phyloP scores from a whole-genome alignment of 495 filamentous ascomycete species.

The Xylaria flabelliformis region DNA sequence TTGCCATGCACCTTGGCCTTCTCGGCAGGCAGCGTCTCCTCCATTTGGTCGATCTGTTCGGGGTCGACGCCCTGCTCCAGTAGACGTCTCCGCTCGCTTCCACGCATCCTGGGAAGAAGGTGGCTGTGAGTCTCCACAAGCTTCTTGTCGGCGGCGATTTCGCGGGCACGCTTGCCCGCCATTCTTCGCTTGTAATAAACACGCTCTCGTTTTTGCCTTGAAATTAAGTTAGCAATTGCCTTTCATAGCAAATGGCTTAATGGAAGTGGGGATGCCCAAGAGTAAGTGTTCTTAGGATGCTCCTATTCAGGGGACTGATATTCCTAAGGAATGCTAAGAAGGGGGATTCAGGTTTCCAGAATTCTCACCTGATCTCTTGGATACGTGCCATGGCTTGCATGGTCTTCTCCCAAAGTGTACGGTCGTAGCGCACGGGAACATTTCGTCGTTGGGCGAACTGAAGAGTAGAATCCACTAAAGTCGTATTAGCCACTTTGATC shows the following conservation, averaged over 20 bases:
- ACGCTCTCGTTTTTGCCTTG: constrained; percentile 69
- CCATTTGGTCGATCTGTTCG: constrained; percentile 62
- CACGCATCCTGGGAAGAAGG: constrained; percentile 71
- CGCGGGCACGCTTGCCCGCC: constrained; percentile 83
- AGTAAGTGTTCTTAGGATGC: not conserved
- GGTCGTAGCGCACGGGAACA: constrained; percentile 92
- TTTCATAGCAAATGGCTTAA: not conserved
- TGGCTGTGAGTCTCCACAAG: constrained; percentile 92
- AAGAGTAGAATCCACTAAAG: constrained; percentile 87
- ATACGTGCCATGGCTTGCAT: constrained; percentile 92
- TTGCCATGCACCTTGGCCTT: constrained; percentile 60
- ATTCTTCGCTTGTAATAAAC: constrained; percentile 92
- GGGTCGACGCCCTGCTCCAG: constrained; percentile 55
- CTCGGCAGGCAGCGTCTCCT: constrained; percentile 48
- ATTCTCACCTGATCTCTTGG: constrained; percentile 73
- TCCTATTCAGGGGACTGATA: not conserved
- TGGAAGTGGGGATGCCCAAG: not conserved
- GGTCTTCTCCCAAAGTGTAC: constrained; percentile 84
- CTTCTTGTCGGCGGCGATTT: constrained; percentile 79
- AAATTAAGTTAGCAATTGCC: constrained; percentile 5
- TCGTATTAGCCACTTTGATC: constrained; percentile 53
- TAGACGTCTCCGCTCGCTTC: constrained; percentile 58
- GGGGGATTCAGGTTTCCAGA: not conserved
- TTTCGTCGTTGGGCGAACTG: constrained; percentile 92
- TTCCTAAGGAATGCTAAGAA: not conserved